Evolutionary conservation across 1,139 yeast species (phyloP), one percentile per base, ranked within the genome.

Genomic region (Taphrina deformans): DNA sequence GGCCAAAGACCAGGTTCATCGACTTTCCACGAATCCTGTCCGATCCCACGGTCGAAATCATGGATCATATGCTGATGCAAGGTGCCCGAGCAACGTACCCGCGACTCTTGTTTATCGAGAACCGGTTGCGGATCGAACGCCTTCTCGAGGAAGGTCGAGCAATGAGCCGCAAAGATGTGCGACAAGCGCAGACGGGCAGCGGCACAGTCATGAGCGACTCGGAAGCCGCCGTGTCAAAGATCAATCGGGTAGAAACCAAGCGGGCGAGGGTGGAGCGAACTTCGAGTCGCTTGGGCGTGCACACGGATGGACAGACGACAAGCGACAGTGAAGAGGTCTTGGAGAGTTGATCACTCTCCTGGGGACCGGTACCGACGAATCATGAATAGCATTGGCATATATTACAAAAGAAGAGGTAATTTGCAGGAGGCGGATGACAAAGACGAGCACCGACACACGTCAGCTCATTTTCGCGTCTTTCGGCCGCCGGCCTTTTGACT

Each of bases 71-170:
- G 82, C 81, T 88, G 45, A 71, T 75, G 35, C 84, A 83, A 67
- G 95, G 95, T 10, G 87, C 87, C 73, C 75, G 80, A 52, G 82
- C 87, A 23, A 83, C 89, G 68, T 88, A 79, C 72, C 95, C 95
- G 0, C 82, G 85, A 69, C 71, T 88, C 21, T 74, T 84, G 38
- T 88, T 87, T 72, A 83, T 88, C 55, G 82, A 81, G 69, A 86
- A 87, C 73, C 78, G 92, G 65, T 72, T 86, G 58, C 78, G 78
- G 53, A 83, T 88, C 29, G 93, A 88, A 74, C 76, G 88, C 55
- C 83, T 86, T 2, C 84, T 88, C 53, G 86, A 83, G 68, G 67
- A 65, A 5, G 76, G 74, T 29, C 45, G 68, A n/a, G 65, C 60
- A 2, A 27, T 59, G 48, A 23, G 44, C 21, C 16, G 44, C 23